These are phyloP conservation scores for Syzygium jambos DNA, from an alignment of 345 rosid genomes.

Conservation along the genomic window DNA sequence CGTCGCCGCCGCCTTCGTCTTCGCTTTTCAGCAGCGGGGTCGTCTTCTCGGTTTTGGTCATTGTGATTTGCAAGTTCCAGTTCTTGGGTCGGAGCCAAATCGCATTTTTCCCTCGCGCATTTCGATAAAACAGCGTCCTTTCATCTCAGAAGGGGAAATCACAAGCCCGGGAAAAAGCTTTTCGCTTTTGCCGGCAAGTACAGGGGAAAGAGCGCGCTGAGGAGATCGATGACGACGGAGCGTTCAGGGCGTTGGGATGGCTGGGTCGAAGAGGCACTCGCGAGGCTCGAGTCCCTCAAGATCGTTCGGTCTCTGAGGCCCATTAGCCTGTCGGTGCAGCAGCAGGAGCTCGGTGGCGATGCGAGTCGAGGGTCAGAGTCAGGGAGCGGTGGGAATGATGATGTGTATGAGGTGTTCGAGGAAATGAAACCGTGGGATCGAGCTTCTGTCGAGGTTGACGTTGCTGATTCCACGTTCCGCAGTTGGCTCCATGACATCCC, in stretches of 20 bases:
- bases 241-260: constrained; percentile 34
- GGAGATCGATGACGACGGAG: not conserved
- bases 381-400: not conserved
- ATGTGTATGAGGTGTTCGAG: constrained; percentile 59
- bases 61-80: not conserved
- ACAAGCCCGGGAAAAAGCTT: not conserved
- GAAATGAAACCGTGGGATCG: constrained; percentile 79
- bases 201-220: not conserved
- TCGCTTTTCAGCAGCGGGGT: not conserved
- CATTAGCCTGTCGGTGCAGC: constrained; percentile 29
- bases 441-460: constrained; percentile 52
- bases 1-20: not conserved
- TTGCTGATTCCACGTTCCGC: constrained; percentile 53
- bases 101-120: not conserved
- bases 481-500: constrained; percentile 80
- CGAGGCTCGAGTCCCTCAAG: constrained; percentile 52
- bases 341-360: not conserved
- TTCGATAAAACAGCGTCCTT: not conserved
- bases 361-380: not conserved
- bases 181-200: not conserved
- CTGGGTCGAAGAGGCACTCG: constrained; percentile 69
- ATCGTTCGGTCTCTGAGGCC: constrained; percentile 79
- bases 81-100: not conserved
- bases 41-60: not conserved
- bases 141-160: not conserved